A percentile compares a stretch with the other conserved stretches of the same genome.
phyloP scores from a whole-genome alignment of 768 basidiomycete species.

The Leccinum broughii region DNA sequence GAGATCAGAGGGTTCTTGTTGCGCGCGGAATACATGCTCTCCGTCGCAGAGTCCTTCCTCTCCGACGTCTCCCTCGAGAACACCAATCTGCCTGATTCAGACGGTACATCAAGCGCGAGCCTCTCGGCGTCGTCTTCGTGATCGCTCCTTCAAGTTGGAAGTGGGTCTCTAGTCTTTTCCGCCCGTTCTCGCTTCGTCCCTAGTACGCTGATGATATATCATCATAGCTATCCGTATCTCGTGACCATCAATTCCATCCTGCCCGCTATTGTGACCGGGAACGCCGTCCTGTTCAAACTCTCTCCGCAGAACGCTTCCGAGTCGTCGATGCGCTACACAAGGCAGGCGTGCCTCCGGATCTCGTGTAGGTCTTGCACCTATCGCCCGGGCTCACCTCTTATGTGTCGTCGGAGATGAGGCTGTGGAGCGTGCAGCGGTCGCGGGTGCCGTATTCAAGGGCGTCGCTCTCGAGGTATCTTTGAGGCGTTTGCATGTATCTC shows the following conservation, averaged over 20 bases:
- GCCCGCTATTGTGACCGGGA: slow-evolving; percentile 38
- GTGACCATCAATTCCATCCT: slow-evolving; percentile 89
- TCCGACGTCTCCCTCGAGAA: slow-evolving; percentile 72
- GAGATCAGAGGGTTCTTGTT: slow-evolving; percentile 80
- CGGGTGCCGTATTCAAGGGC: too few relatives aligned
- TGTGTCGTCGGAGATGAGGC: too few relatives aligned
- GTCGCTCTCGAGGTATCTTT: too few relatives aligned
- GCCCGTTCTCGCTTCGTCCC: background rate
- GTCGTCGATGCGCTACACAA: too few relatives aligned
- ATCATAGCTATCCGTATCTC: slow-evolving; percentile 79
- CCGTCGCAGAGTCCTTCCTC: slow-evolving; percentile 74
- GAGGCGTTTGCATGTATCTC: too few relatives aligned
- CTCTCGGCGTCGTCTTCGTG: slow-evolving; percentile 84
- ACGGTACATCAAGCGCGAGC: slow-evolving; percentile 79
- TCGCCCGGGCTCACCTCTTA: too few relatives aligned
- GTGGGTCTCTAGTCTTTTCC: slow-evolving; percentile 42
- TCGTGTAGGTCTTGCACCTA: too few relatives aligned
- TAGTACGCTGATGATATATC: slow-evolving; percentile 1
- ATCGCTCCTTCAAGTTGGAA: slow-evolving; percentile 97
- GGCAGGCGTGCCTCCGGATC: too few relatives aligned
- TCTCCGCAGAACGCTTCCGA: too few relatives aligned
- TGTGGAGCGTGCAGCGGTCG: too few relatives aligned
- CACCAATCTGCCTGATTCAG: slow-evolving; percentile 81
- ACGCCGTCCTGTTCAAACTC: too few relatives aligned
- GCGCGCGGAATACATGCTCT: slow-evolving; percentile 81